Conservation (phyloP, 805 yeast genomes). For the Zygoascus tannicola region DNA sequence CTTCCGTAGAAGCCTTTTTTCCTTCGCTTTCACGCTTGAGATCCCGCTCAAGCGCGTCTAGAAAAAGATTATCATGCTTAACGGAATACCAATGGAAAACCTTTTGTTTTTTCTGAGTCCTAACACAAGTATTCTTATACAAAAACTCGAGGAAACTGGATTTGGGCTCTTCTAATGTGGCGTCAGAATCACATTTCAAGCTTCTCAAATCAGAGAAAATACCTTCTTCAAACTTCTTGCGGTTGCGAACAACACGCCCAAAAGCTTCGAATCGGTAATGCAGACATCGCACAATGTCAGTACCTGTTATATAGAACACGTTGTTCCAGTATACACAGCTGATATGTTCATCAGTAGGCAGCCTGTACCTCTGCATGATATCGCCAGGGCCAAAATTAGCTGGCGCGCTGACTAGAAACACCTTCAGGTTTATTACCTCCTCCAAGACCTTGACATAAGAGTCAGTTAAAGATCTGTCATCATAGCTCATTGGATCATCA, state of each 20-base stretch:
- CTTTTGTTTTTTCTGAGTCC: conserved; percentile 94
- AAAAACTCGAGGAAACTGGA: conserved; percentile 76
- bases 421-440: conserved; percentile 20
- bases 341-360: conserved; percentile 84
- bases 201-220: conserved; percentile 84
- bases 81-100: conserved; percentile 96
- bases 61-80: conserved; percentile 83
- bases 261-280: conserved; percentile 82
- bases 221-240: conserved; percentile 95
- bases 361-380: conserved; percentile 71
- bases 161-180: conserved; percentile 78
- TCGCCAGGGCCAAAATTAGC: conserved; percentile 88
- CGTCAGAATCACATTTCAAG: conserved; percentile 72
- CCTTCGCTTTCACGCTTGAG: conserved; percentile 58
- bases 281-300: conserved; percentile 89
- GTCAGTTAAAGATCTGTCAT: conserved; percentile 1
- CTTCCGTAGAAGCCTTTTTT: conserved; percentile 61
- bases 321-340: conserved; percentile 94
- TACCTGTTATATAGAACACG: conserved; percentile 84
- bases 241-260: conserved; percentile 74
- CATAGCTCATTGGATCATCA: too few species aligned
- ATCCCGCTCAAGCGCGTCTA: conserved; percentile 90
- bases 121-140: conserved; percentile 74
- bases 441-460: conserved; percentile 24
- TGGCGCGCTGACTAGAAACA: conserved; percentile 84